Evolutionary conservation across 176 grass and related monocot species (phyloP).

Genomic region (Zea mays): DNA sequence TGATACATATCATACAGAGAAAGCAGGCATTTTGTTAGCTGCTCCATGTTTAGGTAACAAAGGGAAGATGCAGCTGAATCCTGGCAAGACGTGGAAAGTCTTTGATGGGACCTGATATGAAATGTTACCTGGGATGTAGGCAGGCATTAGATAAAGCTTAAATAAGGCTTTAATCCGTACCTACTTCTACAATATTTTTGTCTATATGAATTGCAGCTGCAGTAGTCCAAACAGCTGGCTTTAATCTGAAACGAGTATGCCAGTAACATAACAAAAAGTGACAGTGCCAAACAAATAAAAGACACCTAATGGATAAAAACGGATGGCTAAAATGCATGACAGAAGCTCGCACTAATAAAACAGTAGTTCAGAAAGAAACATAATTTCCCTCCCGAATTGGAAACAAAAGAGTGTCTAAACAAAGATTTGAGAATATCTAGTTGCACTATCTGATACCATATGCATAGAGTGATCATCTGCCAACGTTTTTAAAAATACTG

Average conservation of each 20-base stretch:
- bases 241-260: background rate
- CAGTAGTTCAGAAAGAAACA: slow-evolving; percentile 27
- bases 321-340: slow-evolving; percentile 8
- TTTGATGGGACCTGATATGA: slow-evolving; percentile 82
- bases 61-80: slow-evolving; percentile 68
- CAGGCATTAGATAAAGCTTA: slow-evolving; percentile 25
- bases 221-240: too few species aligned
- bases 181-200: too few species aligned
- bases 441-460: slow-evolving; percentile 27
- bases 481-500: slow-evolving; percentile 1
- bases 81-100: slow-evolving; percentile 47
- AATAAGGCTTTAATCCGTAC: background rate
- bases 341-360: slow-evolving; percentile 19
- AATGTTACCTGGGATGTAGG: slow-evolving; percentile 68
- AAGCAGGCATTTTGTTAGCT: slow-evolving; percentile 82
- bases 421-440: slow-evolving; percentile 17
- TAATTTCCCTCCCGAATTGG: slow-evolving; percentile 2
- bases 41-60: slow-evolving; percentile 85
- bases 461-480: background rate
- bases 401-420: slow-evolving; percentile 22
- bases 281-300: slow-evolving; percentile 7
- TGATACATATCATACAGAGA: slow-evolving; percentile 76
- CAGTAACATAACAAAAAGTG: slow-evolving; percentile 13
- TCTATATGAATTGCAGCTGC: too few species aligned
- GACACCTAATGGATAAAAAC: background rate